Conservation (phyloP, 176 grass and related monocot genomes). For the Paspalum notatum region DNA sequence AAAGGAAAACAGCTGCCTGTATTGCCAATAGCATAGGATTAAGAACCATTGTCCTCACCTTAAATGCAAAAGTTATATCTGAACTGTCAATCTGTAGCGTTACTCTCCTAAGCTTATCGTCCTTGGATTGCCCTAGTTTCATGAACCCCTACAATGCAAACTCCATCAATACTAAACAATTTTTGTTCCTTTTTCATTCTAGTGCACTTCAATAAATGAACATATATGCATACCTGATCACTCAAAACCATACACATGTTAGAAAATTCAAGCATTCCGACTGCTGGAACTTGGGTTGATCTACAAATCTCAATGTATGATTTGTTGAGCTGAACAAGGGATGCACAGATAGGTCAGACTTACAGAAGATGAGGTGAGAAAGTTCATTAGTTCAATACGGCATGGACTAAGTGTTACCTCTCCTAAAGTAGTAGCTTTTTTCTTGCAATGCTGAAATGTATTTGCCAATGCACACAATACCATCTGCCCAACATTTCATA, state of each 20-base stretch:
- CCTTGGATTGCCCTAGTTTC: slow-evolving; percentile 72
- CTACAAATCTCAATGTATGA: slow-evolving; percentile 84
- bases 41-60: slow-evolving; percentile 45
- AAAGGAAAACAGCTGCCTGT: slow-evolving; percentile 1
- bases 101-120: slow-evolving; percentile 78
- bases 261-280: slow-evolving; percentile 82
- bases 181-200: slow-evolving; percentile 30
- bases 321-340: slow-evolving; percentile 69
- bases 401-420: slow-evolving; percentile 54
- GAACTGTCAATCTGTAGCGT: slow-evolving; percentile 77
- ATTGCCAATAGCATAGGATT: slow-evolving; percentile 24
- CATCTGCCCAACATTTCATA: slow-evolving; percentile 52
- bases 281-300: slow-evolving; percentile 76
- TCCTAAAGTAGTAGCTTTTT: slow-evolving; percentile 66
- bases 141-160: slow-evolving; percentile 70
- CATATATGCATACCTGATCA: slow-evolving; percentile 68
- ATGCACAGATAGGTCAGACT: slow-evolving; percentile 23
- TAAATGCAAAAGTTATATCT: slow-evolving; percentile 90
- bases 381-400: not conserved
- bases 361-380: not conserved
- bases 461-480: slow-evolving; percentile 71
- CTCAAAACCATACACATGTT: slow-evolving; percentile 86
- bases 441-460: slow-evolving; percentile 66
- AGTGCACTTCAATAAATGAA: slow-evolving; percentile 9
- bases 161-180: slow-evolving; percentile 30